These are phyloP conservation scores for Pseudohyphozyma bogoriensis DNA, from an alignment of 768 basidiomycete genomes.

Conservation along the genomic window DNA sequence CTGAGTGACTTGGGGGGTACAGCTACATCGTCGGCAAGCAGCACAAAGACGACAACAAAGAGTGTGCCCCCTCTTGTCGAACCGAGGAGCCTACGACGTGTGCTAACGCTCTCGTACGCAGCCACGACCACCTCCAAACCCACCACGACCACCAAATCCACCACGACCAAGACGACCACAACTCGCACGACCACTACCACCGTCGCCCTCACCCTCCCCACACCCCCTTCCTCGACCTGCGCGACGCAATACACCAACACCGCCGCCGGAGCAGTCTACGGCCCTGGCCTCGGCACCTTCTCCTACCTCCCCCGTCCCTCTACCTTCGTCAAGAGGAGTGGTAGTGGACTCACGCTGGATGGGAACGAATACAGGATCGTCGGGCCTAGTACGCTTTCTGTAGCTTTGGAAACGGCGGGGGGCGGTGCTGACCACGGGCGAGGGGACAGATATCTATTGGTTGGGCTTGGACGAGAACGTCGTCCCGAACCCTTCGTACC, in stretches of 20 bases:
- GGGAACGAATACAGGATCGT: constrained; percentile 22
- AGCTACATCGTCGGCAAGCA: too few species aligned
- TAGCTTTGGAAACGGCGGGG: too few species aligned
- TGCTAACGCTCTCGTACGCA: too few species aligned
- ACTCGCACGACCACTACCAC: constrained; percentile 1
- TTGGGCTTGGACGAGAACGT: constrained; percentile 39
- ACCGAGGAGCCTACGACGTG: too few species aligned
- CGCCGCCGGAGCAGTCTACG: constrained; percentile 14
- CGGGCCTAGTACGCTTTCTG: constrained; percentile 25
- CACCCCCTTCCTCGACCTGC: constrained; percentile 9
- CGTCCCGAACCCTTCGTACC: constrained; percentile 30
- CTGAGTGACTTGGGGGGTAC: too few species aligned
- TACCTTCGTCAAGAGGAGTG: constrained; percentile 23
- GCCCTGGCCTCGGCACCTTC: constrained; percentile 10
- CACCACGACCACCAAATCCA: background rate
- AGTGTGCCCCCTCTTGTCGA: too few species aligned
- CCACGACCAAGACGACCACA: background rate
- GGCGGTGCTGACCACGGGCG: background rate
- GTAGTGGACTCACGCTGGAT: constrained; percentile 18
- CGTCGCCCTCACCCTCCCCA: background rate
- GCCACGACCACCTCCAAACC: too few species aligned
- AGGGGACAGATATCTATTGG: constrained; percentile 36
- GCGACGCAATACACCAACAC: constrained; percentile 10
- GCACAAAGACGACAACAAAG: too few species aligned
- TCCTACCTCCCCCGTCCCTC: constrained; percentile 8